Percentiles rank a stretch among this genome's conserved stretches.
phyloP scores from a whole-genome alignment of 1,284 basidiomycete species.

The Leccinum griseonigrum region DNA sequence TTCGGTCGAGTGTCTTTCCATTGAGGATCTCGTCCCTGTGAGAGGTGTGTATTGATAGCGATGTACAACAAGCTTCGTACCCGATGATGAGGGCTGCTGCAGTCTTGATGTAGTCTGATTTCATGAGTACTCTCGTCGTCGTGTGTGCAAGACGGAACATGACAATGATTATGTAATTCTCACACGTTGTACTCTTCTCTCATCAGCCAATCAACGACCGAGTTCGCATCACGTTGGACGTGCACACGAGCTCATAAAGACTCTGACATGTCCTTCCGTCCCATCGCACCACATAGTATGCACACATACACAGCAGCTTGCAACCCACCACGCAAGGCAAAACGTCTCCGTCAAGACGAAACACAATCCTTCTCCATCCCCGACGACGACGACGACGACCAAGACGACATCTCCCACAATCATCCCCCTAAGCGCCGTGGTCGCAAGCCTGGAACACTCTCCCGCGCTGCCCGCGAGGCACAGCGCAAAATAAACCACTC shows the following conservation, averaged over 20 bases:
- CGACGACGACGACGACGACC: constrained; percentile 12
- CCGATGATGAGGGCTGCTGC: constrained; percentile 77
- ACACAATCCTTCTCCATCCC: constrained; percentile 12
- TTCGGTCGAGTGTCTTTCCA: constrained; percentile 86
- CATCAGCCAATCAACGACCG: constrained; percentile 4
- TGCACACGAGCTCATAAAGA: constrained; percentile 16
- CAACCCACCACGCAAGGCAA: constrained; percentile 59
- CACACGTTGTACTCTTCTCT: constrained; percentile 18
- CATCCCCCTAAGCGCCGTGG: constrained; percentile 50
- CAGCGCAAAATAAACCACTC: constrained; percentile 81
- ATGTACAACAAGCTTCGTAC: constrained; percentile 31
- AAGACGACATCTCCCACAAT: constrained; percentile 16
- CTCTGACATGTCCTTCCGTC: constrained; percentile 7
- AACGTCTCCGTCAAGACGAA: constrained; percentile 38
- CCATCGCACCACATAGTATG: constrained; percentile 27
- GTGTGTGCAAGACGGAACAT: constrained; percentile 33
- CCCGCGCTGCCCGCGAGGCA: constrained; percentile 69
- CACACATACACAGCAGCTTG: constrained; percentile 47
- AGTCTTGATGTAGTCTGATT: constrained; percentile 66
- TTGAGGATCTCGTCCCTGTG: constrained; percentile 80
- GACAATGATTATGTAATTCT: neutral
- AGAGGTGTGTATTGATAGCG: too few species aligned
- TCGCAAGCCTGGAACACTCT: constrained; percentile 65
- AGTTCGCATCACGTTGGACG: constrained; percentile 15
- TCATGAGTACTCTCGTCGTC: constrained; percentile 43